Base-by-base conservation (phyloP, 305 asterid species). In the Fraxinus sp. region DNA sequence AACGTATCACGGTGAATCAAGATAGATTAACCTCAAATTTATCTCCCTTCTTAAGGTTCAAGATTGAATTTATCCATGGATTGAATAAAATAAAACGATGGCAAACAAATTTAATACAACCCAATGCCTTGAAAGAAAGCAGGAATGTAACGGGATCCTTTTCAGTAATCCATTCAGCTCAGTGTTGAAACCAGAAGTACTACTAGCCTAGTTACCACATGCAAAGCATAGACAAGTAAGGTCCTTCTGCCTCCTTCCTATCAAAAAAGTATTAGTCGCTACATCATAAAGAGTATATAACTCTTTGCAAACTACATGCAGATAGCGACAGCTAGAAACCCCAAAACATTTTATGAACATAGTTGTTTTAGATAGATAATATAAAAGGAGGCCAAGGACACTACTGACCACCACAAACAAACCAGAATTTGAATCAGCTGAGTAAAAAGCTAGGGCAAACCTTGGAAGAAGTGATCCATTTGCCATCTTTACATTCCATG, bases 401-500 rank as follows among this genome's bases (percentile, higher is more conserved):
- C 30, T 28, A 28, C 72, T 11, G 26, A 80, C 39, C 55, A 83
- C 24, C 37, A 44, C 22, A 77, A 64, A 79, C 18, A 79, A 57
- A 26, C 14, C 64, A 64, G 22, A 28, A 52, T 36, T 22, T 20
- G 78, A 82, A 81, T 83, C 72, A 2, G 75, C 30, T 68, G 30
- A 59, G 46, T 66, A 37, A 80, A 35, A 52, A 28, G 39, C 73
- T 84, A 20, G 26, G 68, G 68, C 81, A 78, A 85, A 93, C 99
- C 97, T 90, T 91, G 81, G 97, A 86, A 68, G 92, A 81, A 84
- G 90, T 89, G 85, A 86, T 89, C 97, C 98, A 95, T 80, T 88
- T 90, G 8, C 93, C 96, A 44, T 90, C 90, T 83, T 89, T 92
- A 97, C 98, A 95, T 33, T 90, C 96, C 92, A 93, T 84, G 82